These are phyloP conservation scores for Pulveroboletus sp. DNA, from an alignment of 768 basidiomycete genomes.

Conservation along the genomic window DNA sequence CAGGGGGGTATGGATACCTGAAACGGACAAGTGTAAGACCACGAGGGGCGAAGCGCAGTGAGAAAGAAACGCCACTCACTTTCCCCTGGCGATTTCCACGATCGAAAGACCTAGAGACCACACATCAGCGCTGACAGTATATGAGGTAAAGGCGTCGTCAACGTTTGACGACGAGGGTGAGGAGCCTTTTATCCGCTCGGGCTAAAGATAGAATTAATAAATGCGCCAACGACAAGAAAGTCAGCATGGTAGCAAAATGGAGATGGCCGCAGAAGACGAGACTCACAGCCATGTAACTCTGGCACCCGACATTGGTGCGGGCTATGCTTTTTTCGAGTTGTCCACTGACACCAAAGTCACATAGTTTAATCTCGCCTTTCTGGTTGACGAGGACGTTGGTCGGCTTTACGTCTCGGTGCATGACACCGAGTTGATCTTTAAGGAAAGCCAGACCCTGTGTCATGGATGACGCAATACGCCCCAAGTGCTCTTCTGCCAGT, in stretches of 20 bases:
- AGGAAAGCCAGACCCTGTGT: conserved; percentile 89
- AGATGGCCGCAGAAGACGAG: conserved; percentile 1
- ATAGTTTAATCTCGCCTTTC: conserved; percentile 88
- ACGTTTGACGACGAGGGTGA: conserved; percentile 40
- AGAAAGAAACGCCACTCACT: conserved; percentile 25
- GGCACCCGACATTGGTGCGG: conserved; percentile 98
- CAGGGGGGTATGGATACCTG: conserved; percentile 91
- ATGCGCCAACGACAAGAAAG: not conserved
- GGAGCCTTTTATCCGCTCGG: conserved; percentile 95
- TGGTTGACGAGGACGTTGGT: conserved; percentile 90
- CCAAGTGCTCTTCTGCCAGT: conserved; percentile 74
- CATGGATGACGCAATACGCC: conserved; percentile 76
- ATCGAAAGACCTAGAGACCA: conserved; percentile 95
- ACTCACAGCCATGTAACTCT: conserved; percentile 96
- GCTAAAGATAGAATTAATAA: conserved; percentile 41
- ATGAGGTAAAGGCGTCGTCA: conserved; percentile 44
- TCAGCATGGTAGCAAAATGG: not conserved
- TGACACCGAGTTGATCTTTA: conserved; percentile 90
- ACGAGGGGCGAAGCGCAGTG: not conserved
- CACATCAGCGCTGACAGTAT: conserved; percentile 95
- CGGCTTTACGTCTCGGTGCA: conserved; percentile 85
- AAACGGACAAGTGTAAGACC: conserved; percentile 1
- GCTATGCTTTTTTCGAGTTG: conserved; percentile 95
- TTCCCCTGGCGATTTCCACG: conserved; percentile 86
- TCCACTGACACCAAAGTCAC: conserved; percentile 98